Conservation (phyloP, 2,329 filamentous ascomycete genomes). For the Monosporascus sp. region DNA sequence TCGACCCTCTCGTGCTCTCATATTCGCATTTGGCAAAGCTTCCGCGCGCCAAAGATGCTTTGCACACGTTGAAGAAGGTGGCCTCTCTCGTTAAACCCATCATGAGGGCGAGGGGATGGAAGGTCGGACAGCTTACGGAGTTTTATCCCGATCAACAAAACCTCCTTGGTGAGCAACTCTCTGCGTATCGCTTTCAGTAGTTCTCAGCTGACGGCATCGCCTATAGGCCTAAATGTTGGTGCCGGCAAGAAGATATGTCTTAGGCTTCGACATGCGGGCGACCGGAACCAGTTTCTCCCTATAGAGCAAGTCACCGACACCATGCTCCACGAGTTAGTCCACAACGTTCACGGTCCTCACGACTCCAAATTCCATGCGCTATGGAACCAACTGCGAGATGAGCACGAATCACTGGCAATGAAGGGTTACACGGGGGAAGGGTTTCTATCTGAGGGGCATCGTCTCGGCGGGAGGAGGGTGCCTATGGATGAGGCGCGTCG, state of each 20-base stretch:
- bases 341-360: constrained; percentile 80
- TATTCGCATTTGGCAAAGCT: constrained; percentile 45
- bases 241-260: constrained; percentile 74
- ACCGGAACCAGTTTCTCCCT: constrained; percentile 71
- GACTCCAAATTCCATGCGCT: constrained; percentile 76
- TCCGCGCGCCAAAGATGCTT: constrained; percentile 42
- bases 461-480: constrained; percentile 64
- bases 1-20: constrained; percentile 40
- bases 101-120: constrained; percentile 83
- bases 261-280: constrained; percentile 69
- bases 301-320: constrained; percentile 81
- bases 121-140: constrained; percentile 71
- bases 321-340: constrained; percentile 90
- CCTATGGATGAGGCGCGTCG: constrained; percentile 68
- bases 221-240: constrained; percentile 70
- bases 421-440: constrained; percentile 91
- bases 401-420: constrained; percentile 67
- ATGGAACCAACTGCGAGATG: constrained; percentile 85
- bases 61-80: constrained; percentile 66
- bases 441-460: constrained; percentile 70
- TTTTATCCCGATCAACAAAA: constrained; percentile 74
- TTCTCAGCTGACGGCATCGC: constrained; percentile 2
- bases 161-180: constrained; percentile 54
- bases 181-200: too few species aligned
- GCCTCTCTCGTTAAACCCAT: constrained; percentile 90